Conservation (phyloP, 768 basidiomycete species). For the Panaeolus papilionaceus region DNA sequence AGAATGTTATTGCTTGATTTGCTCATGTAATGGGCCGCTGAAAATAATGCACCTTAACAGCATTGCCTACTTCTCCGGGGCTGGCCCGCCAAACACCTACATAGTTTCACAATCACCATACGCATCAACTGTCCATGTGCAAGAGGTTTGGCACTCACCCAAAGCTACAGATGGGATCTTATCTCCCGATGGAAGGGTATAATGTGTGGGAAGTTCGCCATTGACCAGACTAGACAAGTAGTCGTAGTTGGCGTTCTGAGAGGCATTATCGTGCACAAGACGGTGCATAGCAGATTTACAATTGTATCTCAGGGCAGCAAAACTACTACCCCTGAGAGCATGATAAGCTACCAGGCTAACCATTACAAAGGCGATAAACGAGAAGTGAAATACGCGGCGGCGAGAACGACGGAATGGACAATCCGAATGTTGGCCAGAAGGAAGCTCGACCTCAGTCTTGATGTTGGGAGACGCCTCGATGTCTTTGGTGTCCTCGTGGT, state of each 20-base stretch:
- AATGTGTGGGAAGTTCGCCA: slow-evolving; percentile 51
- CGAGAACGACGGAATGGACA: background rate
- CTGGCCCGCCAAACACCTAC: slow-evolving; percentile 69
- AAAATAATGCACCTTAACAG: slow-evolving; percentile 56
- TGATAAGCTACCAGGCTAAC: slow-evolving; percentile 5
- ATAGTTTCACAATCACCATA: slow-evolving; percentile 9
- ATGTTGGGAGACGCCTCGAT: background rate
- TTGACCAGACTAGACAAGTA: slow-evolving; percentile 15
- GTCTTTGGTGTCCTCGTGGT: background rate
- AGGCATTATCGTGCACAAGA: background rate
- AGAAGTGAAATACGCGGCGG: background rate
- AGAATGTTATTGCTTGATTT: slow-evolving; percentile 1
- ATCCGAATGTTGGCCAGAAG: background rate
- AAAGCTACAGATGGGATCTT: slow-evolving; percentile 59
- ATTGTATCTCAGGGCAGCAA: background rate
- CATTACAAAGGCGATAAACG: background rate
- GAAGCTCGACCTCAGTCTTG: background rate
- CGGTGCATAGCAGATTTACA: background rate
- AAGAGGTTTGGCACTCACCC: slow-evolving; percentile 41
- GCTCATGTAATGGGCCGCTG: background rate
- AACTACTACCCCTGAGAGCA: slow-evolving; percentile 8
- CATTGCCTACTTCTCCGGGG: slow-evolving; percentile 64
- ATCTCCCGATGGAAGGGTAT: slow-evolving; percentile 68
- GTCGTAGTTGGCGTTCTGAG: background rate
- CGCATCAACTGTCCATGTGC: background rate